These are phyloP conservation scores for Lepidium aucheri DNA, from an alignment of 345 rosid species.

Conservation along the genomic window DNA sequence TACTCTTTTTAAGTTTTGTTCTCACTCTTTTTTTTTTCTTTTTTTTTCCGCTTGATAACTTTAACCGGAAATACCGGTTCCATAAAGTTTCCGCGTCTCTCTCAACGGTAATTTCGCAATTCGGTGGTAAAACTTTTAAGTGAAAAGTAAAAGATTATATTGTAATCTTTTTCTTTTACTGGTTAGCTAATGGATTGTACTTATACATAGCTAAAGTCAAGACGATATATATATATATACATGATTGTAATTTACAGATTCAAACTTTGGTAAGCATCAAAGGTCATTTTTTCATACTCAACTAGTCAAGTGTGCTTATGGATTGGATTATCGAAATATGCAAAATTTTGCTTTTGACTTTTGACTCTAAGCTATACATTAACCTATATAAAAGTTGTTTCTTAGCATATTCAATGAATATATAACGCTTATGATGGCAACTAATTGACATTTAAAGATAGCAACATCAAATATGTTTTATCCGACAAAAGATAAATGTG, in stretches of 20 bases:
- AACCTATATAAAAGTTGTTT: neutral
- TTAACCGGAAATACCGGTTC: slow-evolving; percentile 31
- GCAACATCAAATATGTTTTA: neutral
- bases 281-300: slow-evolving; percentile 1
- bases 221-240: neutral
- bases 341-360: slow-evolving; percentile 8
- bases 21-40: neutral
- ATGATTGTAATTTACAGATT: neutral
- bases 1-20: slow-evolving; percentile 18
- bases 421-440: neutral
- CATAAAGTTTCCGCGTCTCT: slow-evolving; percentile 7
- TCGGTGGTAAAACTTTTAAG: neutral
- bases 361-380: neutral
- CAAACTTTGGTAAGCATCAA: slow-evolving; percentile 8
- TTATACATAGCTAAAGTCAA: neutral
- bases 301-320: neutral
- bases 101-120: slow-evolving; percentile 11
- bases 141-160: neutral
- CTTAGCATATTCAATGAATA: neutral
- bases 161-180: neutral
- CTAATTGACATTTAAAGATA: neutral
- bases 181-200: neutral
- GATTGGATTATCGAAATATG: slow-evolving; percentile 1
- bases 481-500: neutral
- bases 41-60: neutral